Conservation (phyloP, 805 yeast genomes). For the Schwanniomyces yamadae region DNA sequence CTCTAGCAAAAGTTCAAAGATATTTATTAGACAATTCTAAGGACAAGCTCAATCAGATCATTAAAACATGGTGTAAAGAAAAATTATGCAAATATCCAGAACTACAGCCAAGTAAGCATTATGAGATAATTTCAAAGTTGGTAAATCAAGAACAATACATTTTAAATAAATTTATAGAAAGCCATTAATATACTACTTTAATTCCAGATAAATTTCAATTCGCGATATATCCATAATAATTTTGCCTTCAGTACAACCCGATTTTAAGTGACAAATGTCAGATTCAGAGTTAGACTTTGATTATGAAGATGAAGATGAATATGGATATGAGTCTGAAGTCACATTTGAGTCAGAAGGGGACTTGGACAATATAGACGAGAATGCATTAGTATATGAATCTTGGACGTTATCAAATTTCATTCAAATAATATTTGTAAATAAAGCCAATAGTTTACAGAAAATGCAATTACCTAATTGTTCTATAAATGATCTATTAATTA, state of each 20-base stretch:
- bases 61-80: constrained; percentile 25
- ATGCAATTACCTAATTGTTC: constrained; percentile 27
- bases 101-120: constrained; percentile 8
- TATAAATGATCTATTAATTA: constrained; percentile 29
- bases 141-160: constrained; percentile 24
- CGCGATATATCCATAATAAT: not conserved
- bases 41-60: constrained; percentile 10
- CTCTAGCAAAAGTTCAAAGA: constrained; percentile 17
- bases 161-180: constrained; percentile 15
- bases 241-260: not conserved
- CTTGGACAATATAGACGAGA: not conserved
- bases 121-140: constrained; percentile 14
- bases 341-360: constrained; percentile 13
- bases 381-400: constrained; percentile 17
- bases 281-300: constrained; percentile 11
- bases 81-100: constrained; percentile 21
- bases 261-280: constrained; percentile 2
- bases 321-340: constrained; percentile 11
- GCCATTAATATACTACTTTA: constrained; percentile 2
- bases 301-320: constrained; percentile 14
- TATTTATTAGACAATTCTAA: constrained; percentile 15
- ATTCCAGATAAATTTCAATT: not conserved
- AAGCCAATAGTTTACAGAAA: constrained; percentile 19
- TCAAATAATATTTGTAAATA: constrained; percentile 20
- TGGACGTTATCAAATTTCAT: constrained; percentile 29